Evolutionary conservation across 2,329 filamentous ascomycete genomes (phyloP).

Genomic region (Plectosphaerella plurivora): DNA sequence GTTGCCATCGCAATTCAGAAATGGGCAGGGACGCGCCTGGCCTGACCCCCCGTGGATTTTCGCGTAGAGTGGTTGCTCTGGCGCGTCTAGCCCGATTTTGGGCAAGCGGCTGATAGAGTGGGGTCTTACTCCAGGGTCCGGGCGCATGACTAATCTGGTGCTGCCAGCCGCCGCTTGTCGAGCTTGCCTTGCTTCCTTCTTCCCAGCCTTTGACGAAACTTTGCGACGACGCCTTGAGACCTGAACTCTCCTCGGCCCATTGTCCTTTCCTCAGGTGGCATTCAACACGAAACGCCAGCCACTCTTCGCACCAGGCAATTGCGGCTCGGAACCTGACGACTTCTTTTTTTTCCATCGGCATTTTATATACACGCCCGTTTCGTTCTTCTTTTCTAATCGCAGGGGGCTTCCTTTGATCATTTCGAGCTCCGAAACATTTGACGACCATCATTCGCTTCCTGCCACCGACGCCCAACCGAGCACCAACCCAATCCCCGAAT

Average conservation of each 20-base stretch:
- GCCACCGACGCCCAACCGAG: too few relatives aligned
- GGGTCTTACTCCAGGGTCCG: too few relatives aligned
- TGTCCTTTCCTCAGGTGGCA: neutral
- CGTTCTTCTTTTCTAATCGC: too few relatives aligned
- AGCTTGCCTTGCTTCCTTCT: neutral
- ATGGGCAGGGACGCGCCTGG: conserved; percentile 9
- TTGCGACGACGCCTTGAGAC: neutral
- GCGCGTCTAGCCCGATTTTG: neutral
- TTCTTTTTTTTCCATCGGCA: too few relatives aligned
- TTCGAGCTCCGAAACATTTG: neutral
- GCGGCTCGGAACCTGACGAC: too few relatives aligned
- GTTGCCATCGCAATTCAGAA: neutral
- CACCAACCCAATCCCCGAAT: too few relatives aligned
- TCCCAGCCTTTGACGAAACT: neutral
- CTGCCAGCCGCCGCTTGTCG: too few relatives aligned
- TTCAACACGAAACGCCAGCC: too few relatives aligned
- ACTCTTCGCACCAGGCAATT: too few relatives aligned
- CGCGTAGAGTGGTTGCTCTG: conserved; percentile 12
- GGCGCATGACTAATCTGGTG: too few relatives aligned
- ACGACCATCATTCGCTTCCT: neutral
- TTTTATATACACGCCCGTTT: too few relatives aligned
- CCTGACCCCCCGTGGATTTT: conserved; percentile 11
- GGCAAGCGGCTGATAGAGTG: neutral
- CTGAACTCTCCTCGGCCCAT: neutral
- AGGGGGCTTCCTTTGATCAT: too few relatives aligned